phyloP scores from a whole-genome alignment of 257 asterid genomes.

The Fraxinus anomala region DNA sequence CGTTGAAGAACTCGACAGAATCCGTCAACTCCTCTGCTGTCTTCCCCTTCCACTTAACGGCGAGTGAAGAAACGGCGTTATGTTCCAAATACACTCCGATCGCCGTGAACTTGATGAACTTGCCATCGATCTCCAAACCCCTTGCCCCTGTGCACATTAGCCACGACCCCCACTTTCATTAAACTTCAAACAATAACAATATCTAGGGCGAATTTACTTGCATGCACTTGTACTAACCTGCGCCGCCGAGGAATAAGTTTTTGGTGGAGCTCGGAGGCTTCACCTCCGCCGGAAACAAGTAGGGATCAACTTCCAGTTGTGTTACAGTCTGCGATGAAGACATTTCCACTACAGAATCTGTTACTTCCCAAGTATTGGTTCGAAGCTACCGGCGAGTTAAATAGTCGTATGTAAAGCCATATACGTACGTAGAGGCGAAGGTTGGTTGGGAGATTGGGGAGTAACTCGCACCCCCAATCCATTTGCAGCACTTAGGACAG shows the following conservation, averaged over 20 bases:
- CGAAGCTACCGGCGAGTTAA: not conserved
- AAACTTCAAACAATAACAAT: not conserved
- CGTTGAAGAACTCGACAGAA: constrained; percentile 66
- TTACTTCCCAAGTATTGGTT: too few relatives aligned
- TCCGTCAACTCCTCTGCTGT: constrained; percentile 56
- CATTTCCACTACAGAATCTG: constrained; percentile 15
- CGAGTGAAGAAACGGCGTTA: constrained; percentile 53
- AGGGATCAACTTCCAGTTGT: constrained; percentile 53
- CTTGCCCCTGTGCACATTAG: constrained; percentile 65
- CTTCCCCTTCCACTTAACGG: constrained; percentile 81
- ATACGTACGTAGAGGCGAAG: not conserved
- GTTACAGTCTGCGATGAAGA: constrained; percentile 34
- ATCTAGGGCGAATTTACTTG: too few relatives aligned
- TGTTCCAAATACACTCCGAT: constrained; percentile 77
- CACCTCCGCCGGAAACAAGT: constrained; percentile 56
- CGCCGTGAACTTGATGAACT: constrained; percentile 70
- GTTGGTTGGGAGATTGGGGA: not conserved
- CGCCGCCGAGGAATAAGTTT: constrained; percentile 78
- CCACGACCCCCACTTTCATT: not conserved
- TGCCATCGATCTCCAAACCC: constrained; percentile 70
- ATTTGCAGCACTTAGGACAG: not conserved
- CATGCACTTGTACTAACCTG: constrained; percentile 46
- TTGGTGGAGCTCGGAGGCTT: constrained; percentile 64
- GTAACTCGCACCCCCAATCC: too few relatives aligned
- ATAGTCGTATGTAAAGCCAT: not conserved